These are phyloP conservation scores for Sarocladium oryzae DNA, from an alignment of 2,329 filamentous ascomycete species.

Conservation along the genomic window DNA sequence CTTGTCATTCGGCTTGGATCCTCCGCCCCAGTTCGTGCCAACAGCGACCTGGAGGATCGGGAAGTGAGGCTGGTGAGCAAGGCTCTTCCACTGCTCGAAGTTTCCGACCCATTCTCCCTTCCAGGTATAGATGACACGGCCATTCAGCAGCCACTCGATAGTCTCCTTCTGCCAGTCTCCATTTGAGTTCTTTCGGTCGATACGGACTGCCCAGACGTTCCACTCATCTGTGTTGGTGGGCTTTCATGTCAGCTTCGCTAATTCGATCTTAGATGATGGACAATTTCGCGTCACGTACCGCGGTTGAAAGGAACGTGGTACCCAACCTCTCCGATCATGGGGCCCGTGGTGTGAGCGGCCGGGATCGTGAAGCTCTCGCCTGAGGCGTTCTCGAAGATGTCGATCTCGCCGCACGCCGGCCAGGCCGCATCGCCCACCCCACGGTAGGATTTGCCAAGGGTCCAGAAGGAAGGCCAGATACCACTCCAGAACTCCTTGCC, in stretches of 20 bases:
- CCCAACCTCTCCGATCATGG: neutral
- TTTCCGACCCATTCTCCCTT: neutral
- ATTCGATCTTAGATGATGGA: too few species aligned
- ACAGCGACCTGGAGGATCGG: neutral
- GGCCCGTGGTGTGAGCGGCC: neutral
- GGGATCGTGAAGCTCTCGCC: neutral
- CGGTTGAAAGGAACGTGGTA: neutral
- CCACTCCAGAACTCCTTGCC: neutral
- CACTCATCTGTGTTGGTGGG: neutral
- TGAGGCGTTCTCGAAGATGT: neutral
- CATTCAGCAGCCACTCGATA: neutral
- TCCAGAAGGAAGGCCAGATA: neutral
- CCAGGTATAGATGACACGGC: neutral
- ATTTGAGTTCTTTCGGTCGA: neutral
- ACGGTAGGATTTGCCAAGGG: neutral
- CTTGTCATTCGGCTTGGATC: neutral
- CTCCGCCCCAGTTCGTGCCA: neutral
- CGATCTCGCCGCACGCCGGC: neutral
- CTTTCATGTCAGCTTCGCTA: too few species aligned
- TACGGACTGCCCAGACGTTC: neutral
- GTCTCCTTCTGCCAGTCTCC: neutral
- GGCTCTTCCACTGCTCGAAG: neutral
- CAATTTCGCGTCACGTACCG: too few species aligned
- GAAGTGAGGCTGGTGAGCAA: neutral
- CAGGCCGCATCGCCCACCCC: neutral